Conservation (phyloP, 1,284 basidiomycete genomes). For the Ustilago lituana region DNA sequence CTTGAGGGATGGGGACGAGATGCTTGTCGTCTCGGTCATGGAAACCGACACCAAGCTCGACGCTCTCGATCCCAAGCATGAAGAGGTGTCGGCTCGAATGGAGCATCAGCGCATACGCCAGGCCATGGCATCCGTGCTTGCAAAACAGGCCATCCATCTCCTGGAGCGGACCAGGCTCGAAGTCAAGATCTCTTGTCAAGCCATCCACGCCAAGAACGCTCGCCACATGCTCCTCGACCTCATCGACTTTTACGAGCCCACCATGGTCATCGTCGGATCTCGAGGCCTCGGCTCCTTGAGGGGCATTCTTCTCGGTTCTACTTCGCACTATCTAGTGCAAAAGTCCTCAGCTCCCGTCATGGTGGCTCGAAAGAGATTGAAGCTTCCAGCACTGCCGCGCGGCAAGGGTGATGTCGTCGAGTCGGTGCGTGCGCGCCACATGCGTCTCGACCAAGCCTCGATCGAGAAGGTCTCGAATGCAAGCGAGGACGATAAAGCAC, state of each 20-base stretch:
- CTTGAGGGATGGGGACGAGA: constrained; percentile 84
- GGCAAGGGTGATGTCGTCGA: constrained; percentile 65
- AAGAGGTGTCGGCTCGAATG: constrained; percentile 79
- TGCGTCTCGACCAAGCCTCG: constrained; percentile 62
- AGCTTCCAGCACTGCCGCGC: constrained; percentile 60
- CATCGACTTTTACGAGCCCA: constrained; percentile 88
- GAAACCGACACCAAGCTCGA: constrained; percentile 84
- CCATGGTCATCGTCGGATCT: constrained; percentile 93
- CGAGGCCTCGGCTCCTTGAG: constrained; percentile 88
- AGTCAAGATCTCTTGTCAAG: constrained; percentile 88
- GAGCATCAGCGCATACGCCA: constrained; percentile 92
- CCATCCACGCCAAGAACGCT: constrained; percentile 88
- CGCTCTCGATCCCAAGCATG: constrained; percentile 66
- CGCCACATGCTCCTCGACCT: constrained; percentile 89
- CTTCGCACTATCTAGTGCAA: constrained; percentile 94
- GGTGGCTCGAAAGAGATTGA: constrained; percentile 69
- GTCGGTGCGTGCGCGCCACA: constrained; percentile 59
- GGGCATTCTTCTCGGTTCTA: constrained; percentile 94
- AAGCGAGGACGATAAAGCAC: constrained; percentile 18
- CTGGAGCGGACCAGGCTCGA: constrained; percentile 88
- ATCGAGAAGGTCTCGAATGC: constrained; percentile 58
- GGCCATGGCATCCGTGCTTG: constrained; percentile 81
- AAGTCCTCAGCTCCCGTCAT: constrained; percentile 90
- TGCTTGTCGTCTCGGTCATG: constrained; percentile 77
- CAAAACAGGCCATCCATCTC: constrained; percentile 85